Evolutionary conservation across 768 basidiomycete genomes (phyloP).

Genomic region (Mycena vulgaris): DNA sequence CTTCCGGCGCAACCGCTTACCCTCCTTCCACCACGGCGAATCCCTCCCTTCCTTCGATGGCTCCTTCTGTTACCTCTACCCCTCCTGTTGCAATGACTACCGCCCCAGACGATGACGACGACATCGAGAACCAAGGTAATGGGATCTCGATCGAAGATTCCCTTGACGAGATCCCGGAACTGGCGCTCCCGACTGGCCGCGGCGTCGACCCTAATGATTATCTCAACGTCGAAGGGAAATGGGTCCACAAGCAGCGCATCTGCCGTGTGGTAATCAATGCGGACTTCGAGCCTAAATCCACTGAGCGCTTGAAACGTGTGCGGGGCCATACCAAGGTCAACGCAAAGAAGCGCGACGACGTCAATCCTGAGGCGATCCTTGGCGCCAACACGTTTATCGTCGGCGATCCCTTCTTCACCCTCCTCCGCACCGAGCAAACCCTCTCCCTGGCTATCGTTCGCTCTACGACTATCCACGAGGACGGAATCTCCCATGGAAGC

Average conservation of each 20-base stretch:
- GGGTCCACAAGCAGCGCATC: slow-evolving; percentile 15
- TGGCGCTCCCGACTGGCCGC: neutral
- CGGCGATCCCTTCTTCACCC: slow-evolving; percentile 22
- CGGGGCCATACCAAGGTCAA: slow-evolving; percentile 20
- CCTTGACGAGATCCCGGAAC: slow-evolving; percentile 42
- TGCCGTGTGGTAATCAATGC: slow-evolving; percentile 14
- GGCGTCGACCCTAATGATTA: slow-evolving; percentile 17
- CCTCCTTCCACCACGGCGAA: neutral
- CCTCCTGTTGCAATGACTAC: neutral
- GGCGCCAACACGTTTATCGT: slow-evolving; percentile 13
- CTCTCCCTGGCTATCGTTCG: slow-evolving; percentile 20
- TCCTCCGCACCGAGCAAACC: no score
- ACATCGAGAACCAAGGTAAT: slow-evolving; percentile 36
- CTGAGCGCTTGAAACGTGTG: slow-evolving; percentile 14
- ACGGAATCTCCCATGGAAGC: neutral
- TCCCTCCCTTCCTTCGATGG: neutral
- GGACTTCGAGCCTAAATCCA: slow-evolving; percentile 18
- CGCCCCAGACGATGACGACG: slow-evolving; percentile 26
- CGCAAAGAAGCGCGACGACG: slow-evolving; percentile 10
- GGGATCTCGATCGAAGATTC: slow-evolving; percentile 44
- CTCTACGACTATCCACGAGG: slow-evolving; percentile 23
- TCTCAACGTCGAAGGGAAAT: no score
- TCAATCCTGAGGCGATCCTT: slow-evolving; percentile 8
- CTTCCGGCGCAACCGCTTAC: neutral
- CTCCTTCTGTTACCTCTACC: no score